Evolutionary conservation across 345 rosid genomes (phyloP).

Genomic region (Eucalyptus brandiana): DNA sequence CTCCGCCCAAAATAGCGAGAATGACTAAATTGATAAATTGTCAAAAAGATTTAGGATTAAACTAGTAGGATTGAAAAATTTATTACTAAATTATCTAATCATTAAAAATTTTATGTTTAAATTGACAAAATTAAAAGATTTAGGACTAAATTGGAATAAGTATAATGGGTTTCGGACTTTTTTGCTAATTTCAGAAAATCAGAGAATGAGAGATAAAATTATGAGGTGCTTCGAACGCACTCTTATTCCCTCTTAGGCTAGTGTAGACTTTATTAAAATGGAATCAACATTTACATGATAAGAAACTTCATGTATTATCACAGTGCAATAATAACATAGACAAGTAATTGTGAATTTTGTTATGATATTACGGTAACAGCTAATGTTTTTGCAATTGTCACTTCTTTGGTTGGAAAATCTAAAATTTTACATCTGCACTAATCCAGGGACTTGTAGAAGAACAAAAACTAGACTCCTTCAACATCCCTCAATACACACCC

Average conservation of each 20-base stretch:
- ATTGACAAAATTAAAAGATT: too few relatives aligned
- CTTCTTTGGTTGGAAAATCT: not conserved
- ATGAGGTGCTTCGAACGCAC: not conserved
- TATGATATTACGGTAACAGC: not conserved
- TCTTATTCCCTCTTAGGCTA: not conserved
- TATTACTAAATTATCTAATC: not conserved
- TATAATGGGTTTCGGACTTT: not conserved
- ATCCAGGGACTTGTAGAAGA: slow-evolving; percentile 33
- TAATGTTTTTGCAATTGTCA: not conserved
- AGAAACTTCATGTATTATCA: not conserved
- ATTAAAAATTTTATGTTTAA: not conserved
- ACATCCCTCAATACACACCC: slow-evolving; percentile 36
- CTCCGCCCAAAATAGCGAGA: not conserved
- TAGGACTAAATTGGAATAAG: not conserved
- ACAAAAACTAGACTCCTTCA: slow-evolving; percentile 27
- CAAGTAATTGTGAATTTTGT: not conserved
- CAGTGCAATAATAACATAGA: not conserved
- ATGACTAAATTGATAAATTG: not conserved
- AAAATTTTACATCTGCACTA: not conserved
- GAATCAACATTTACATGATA: not conserved
- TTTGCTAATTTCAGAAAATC: not conserved
- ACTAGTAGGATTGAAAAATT: too few relatives aligned
- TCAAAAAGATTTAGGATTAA: too few relatives aligned
- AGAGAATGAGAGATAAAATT: not conserved
- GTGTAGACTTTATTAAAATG: not conserved